Evolutionary conservation across 2,329 filamentous ascomycete genomes (phyloP).

Genomic region (Leptographium galeiforme): DNA sequence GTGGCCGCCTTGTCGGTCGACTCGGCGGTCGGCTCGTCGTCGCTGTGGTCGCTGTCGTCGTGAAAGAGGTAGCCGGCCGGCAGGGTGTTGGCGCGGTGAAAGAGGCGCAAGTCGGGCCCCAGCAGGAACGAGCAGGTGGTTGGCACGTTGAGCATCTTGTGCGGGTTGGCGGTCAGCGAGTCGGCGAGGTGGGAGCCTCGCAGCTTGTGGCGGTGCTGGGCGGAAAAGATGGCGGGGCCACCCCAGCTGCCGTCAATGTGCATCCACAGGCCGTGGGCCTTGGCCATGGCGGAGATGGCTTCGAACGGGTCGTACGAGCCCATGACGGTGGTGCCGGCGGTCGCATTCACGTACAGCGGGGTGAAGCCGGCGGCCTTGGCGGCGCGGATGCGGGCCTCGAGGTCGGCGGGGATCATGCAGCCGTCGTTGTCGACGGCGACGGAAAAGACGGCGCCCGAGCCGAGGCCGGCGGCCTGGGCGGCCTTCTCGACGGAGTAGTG

Average conservation of each 20-base stretch:
- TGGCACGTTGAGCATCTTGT: conserved; percentile 93
- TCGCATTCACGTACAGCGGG: conserved; percentile 90
- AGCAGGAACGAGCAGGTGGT: conserved; percentile 86
- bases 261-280: conserved; percentile 66
- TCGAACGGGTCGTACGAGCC: conserved; percentile 77
- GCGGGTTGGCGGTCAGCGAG: conserved; percentile 78
- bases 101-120: conserved; percentile 58
- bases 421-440: conserved; percentile 64
- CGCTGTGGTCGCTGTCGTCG: conserved; percentile 22
- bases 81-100: conserved; percentile 75
- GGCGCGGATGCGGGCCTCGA: conserved; percentile 48
- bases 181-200: conserved; percentile 61
- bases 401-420: conserved; percentile 52
- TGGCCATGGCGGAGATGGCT: conserved; percentile 57
- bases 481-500: conserved; percentile 95
- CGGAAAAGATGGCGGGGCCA: conserved; percentile 65
- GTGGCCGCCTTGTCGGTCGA: too few species aligned
- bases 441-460: conserved; percentile 55
- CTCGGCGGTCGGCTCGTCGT: conserved; percentile 27
- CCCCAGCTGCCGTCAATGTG: conserved; percentile 93
- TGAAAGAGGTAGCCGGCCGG: conserved; percentile 81
- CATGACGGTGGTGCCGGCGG: conserved; percentile 84
- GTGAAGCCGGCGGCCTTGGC: conserved; percentile 57
- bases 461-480: conserved; percentile 79
- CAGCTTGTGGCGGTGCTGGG: conserved; percentile 50